Conservation (phyloP, 2,329 filamentous ascomycete genomes). For the Trichoderma simmonsii region DNA sequence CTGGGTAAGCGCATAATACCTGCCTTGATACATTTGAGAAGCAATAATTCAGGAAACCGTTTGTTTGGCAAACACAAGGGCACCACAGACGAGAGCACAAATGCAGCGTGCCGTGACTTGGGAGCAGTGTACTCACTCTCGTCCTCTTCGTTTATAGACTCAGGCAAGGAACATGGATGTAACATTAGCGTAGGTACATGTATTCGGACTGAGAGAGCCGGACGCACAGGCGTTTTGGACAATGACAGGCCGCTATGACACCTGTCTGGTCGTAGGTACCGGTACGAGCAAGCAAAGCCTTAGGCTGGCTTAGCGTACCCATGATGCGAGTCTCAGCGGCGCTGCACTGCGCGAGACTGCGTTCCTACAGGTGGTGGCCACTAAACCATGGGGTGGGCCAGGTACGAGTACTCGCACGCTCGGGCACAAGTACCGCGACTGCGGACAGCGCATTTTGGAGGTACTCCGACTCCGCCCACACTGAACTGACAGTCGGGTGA, state of each 20-base stretch:
- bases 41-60: not conserved
- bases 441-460: not conserved
- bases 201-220: not conserved
- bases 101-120: not conserved
- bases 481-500: not conserved
- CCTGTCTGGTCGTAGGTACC: not conserved
- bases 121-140: not conserved
- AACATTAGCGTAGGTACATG: not conserved
- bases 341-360: not conserved
- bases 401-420: not conserved
- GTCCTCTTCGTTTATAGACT: not conserved
- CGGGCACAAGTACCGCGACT: conserved; percentile 1
- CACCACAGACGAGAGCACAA: not conserved
- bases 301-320: not conserved
- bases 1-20: not conserved
- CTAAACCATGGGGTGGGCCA: not conserved
- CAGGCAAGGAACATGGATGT: not conserved
- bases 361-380: not conserved
- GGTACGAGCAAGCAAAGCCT: not conserved
- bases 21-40: no score
- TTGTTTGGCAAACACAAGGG: not conserved
- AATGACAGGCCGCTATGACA: not conserved
- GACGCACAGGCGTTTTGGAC: not conserved
- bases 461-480: not conserved
- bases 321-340: not conserved